Base-by-base conservation (phyloP, 768 basidiomycete species). In the Suillus spraguei region DNA sequence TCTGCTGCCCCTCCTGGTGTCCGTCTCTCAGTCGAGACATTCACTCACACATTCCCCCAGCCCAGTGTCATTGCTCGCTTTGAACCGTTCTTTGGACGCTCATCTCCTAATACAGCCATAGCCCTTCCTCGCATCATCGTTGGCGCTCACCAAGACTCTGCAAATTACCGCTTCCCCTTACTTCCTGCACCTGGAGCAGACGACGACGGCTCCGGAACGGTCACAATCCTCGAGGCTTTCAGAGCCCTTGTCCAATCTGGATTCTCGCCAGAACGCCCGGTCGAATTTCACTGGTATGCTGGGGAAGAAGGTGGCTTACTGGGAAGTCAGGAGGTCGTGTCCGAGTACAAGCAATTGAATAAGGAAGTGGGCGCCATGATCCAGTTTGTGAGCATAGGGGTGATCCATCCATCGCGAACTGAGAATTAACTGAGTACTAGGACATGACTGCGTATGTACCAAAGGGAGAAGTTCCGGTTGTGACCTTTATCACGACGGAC, bases 281-380 rank as follows among this genome's bases (percentile, higher is more conserved):
- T 93, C 39, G 90, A 94, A 71, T 93, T 93, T 74, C 90, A 92
- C 67, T 92, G 90, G 92, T 94, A 92, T 71, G 88, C 90, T 59
- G 90, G 87, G 49, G 91, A 92, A 80, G 90, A 74, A 56, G 73
- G 64, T 56, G 64, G 69, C 38, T 58, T 65, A 35, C 59, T 70
- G 20, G 60, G 60, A 22, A 60, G 82, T 42, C 83, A 85, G 64
- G 86, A 84, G 8, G 78, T 88, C 62, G 85, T 82, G 5, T 78
- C 78, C 36, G 73, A 71, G 33, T 86, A 86, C 73, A 81, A 82
- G 68, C 78, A 72, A 54, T 67, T 76, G 20, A 81, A 80, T 5
- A 74, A 76, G 52, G 72, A 78, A 28, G 80, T 87, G 32, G 80
- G 79, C 36, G 86, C 81, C 0, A 85, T 85, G 79, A 78, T 81